These are phyloP conservation scores for Amanita fuliginea DNA, from an alignment of 768 basidiomycete species.

Conservation along the genomic window DNA sequence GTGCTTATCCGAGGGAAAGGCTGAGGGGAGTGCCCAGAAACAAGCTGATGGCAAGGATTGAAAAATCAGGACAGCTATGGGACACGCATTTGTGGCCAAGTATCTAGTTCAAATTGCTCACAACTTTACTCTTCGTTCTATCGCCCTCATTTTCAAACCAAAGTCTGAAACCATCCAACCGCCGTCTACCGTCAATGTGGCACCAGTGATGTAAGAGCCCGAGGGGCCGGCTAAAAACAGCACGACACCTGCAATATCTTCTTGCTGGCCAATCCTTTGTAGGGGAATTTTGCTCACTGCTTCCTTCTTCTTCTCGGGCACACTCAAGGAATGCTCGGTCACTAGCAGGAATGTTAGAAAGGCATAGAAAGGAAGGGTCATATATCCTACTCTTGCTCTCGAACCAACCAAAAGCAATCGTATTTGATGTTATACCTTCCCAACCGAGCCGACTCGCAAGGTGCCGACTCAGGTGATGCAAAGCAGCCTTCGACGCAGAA, in stretches of 20 bases:
- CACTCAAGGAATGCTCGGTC: constrained; percentile 41
- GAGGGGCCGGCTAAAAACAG: constrained; percentile 52
- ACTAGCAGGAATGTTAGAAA: constrained; percentile 21
- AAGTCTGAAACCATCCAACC: constrained; percentile 12
- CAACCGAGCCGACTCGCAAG: constrained; percentile 44
- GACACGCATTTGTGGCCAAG: not conserved
- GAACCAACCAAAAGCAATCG: constrained; percentile 47
- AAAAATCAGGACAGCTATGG: not conserved
- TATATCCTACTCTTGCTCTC: constrained; percentile 26
- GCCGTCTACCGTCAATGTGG: constrained; percentile 53
- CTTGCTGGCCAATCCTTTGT: constrained; percentile 45
- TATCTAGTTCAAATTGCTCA: not conserved
- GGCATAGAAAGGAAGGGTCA: not conserved
- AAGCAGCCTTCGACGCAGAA: constrained; percentile 50
- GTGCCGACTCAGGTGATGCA: constrained; percentile 49
- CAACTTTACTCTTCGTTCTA: not conserved
- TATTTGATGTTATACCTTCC: constrained; percentile 51
- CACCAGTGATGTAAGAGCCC: constrained; percentile 53
- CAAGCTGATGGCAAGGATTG: not conserved
- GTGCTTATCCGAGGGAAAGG: constrained; percentile 9
- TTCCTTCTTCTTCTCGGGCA: constrained; percentile 30
- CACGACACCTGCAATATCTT: constrained; percentile 55
- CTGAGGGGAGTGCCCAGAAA: not conserved
- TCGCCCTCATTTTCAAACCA: not conserved
- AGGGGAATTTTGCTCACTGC: constrained; percentile 28